Percentiles rank a stretch among this genome's conserved stretches.
Conservation (phyloP, 202 grass and related monocot species). For the Bolboschoenoplectus hybrid region DNA sequence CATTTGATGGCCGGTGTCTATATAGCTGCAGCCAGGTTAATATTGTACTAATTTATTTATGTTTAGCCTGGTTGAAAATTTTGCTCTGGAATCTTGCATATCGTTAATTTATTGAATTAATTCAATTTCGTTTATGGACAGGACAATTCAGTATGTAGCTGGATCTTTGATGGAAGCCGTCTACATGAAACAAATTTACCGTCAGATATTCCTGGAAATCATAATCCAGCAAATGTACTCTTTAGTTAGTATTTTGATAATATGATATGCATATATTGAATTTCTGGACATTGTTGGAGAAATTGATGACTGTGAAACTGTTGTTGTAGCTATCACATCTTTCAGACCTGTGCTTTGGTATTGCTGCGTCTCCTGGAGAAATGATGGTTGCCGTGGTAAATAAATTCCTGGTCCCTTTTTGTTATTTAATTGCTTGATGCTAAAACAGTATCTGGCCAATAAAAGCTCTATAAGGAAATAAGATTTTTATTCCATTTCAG, state of each 20-base stretch:
- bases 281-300: constrained; percentile 18
- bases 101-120: constrained; percentile 31
- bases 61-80: background rate
- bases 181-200: constrained; percentile 62
- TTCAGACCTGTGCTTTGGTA: constrained; percentile 80
- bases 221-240: constrained; percentile 59
- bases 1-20: constrained; percentile 72
- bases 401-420: constrained; percentile 33
- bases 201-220: constrained; percentile 53
- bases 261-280: constrained; percentile 34
- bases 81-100: background rate
- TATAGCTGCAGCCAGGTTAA: constrained; percentile 89
- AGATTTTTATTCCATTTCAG: constrained; percentile 52
- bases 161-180: constrained; percentile 55
- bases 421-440: constrained; percentile 36
- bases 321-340: constrained; percentile 73
- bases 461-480: constrained; percentile 38
- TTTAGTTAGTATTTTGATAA: constrained; percentile 28
- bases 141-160: constrained; percentile 85
- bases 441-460: constrained; percentile 35
- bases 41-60: constrained; percentile 34
- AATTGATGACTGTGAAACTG: constrained; percentile 42
- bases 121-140: constrained; percentile 43
- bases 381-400: constrained; percentile 87
- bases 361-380: constrained; percentile 77